phyloP scores from a whole-genome alignment of 257 asterid genomes.

The Solanum habrochaites region DNA sequence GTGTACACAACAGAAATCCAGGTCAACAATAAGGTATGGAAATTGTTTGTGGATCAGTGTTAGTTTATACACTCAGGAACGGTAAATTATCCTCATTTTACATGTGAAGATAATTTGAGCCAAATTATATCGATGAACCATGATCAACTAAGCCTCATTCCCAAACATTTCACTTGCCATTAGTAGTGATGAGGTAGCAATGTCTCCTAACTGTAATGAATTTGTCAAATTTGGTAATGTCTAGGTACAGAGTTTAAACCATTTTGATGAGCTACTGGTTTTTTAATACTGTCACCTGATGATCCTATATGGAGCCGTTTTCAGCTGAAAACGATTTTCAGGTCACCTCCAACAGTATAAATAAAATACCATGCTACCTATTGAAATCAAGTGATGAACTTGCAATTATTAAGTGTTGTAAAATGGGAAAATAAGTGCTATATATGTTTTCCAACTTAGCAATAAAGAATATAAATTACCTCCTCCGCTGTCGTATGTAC shows the following conservation, averaged over 20 bases:
- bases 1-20: constrained; percentile 1
- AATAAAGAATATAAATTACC: constrained; percentile 33
- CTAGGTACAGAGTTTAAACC: background rate
- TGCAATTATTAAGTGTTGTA: background rate
- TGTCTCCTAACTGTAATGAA: background rate
- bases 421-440: background rate
- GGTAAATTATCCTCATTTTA: background rate
- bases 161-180: background rate
- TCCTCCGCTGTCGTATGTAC: constrained; percentile 49
- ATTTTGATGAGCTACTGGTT: background rate
- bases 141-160: background rate
- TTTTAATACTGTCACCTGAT: background rate
- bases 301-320: background rate
- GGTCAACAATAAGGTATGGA: background rate
- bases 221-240: background rate
- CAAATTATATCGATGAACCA: background rate
- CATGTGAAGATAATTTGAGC: background rate
- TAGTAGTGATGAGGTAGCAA: background rate
- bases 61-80: background rate
- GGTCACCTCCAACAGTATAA: background rate
- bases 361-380: background rate
- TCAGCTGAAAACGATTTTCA: background rate
- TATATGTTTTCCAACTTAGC: background rate
- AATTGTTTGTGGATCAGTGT: background rate
- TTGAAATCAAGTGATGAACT: background rate